phyloP scores from a whole-genome alignment of 306 rosid species.

The Abrus precatorius region DNA sequence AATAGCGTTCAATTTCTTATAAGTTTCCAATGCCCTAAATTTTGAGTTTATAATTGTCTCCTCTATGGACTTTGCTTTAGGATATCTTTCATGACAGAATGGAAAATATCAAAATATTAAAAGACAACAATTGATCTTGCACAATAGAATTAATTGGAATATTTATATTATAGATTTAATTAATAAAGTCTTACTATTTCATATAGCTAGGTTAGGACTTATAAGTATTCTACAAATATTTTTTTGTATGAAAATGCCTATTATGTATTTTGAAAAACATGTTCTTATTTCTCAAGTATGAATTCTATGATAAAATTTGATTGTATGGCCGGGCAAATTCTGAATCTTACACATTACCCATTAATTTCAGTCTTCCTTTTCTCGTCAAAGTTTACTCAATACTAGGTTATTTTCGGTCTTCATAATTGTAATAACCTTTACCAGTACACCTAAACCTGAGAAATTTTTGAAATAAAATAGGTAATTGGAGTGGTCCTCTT shows the following conservation, averaged over 20 bases:
- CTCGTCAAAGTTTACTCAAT: background rate
- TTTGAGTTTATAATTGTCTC: background rate
- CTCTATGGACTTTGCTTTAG: background rate
- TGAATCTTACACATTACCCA: background rate
- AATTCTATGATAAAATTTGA: background rate
- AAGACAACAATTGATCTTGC: background rate
- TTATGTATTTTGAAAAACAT: background rate
- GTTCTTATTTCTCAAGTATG: background rate
- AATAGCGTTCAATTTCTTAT: background rate
- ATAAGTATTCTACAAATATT: background rate
- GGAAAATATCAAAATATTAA: background rate
- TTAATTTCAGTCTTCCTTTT: background rate
- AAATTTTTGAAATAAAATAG: constrained; percentile 13
- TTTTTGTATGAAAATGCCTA: background rate
- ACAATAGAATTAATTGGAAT: background rate
- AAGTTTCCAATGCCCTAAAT: background rate
- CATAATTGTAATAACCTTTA: constrained; percentile 5
- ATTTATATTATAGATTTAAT: background rate
- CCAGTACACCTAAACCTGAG: constrained; percentile 38
- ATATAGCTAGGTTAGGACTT: background rate
- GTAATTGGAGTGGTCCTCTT: constrained; percentile 33
- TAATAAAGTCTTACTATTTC: background rate
- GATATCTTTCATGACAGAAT: background rate
- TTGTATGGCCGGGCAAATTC: too few species aligned
- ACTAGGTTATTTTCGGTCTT: background rate